Conservation (phyloP, 2,329 filamentous ascomycete genomes). For the Ascochyta lentis region DNA sequence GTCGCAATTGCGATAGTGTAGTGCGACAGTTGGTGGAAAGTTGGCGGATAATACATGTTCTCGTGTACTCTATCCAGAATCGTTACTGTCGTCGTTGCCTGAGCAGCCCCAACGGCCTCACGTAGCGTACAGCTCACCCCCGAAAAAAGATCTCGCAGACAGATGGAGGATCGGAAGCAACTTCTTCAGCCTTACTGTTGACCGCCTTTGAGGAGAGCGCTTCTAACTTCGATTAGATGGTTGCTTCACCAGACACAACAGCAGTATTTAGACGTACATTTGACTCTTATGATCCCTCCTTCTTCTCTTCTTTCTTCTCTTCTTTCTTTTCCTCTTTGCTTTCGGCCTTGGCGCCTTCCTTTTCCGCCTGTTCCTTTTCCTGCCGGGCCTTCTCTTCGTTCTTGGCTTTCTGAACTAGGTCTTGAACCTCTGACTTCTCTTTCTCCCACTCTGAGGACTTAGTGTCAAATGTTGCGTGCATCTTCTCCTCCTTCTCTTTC, state of each 20-base stretch:
- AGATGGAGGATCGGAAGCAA: background rate
- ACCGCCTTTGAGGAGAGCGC: background rate
- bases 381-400: conserved; percentile 47
- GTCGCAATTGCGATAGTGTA: background rate
- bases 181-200: background rate
- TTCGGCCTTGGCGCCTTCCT: conserved; percentile 37
- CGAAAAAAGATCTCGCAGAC: background rate
- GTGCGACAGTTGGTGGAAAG: background rate
- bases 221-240: background rate
- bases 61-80: conserved; percentile 10
- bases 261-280: background rate
- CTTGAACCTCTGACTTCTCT: conserved; percentile 80
- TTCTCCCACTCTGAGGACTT: conserved; percentile 84
- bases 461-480: conserved; percentile 81
- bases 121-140: conserved; percentile 32
- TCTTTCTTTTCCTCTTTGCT: conserved; percentile 46
- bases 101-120: conserved; percentile 1
- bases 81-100: conserved; percentile 27
- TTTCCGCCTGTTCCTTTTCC: conserved; percentile 53
- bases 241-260: background rate
- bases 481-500: conserved; percentile 74
- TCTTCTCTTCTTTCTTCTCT: conserved; percentile 31
- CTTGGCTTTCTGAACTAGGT: conserved; percentile 66
- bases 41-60: background rate
- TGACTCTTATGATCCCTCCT: conserved; percentile 11